Percentiles rank a stretch among this genome's conserved stretches.
phyloP scores from a whole-genome alignment of 2,329 filamentous ascomycete genomes.

The Zalaria obscura region DNA sequence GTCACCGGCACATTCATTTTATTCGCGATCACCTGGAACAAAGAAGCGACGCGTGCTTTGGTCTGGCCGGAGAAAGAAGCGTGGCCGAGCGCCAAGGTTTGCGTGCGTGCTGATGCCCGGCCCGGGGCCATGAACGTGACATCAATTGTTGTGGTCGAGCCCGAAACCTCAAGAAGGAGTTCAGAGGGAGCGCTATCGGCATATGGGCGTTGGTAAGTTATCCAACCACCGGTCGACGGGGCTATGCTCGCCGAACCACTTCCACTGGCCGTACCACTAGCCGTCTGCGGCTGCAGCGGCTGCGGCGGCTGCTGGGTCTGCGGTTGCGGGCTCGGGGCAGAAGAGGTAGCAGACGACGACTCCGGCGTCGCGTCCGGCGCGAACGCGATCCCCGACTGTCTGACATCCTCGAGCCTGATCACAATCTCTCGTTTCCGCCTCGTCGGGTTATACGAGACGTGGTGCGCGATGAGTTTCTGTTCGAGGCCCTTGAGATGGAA shows the following conservation, averaged over 20 bases:
- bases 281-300: slow-evolving; percentile 10
- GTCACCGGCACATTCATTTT: slow-evolving; percentile 56
- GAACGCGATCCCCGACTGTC: slow-evolving; percentile 69
- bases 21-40: slow-evolving; percentile 69
- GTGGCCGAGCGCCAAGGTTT: slow-evolving; percentile 17
- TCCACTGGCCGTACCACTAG: background rate
- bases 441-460: slow-evolving; percentile 60
- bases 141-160: slow-evolving; percentile 32
- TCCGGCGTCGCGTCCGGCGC: slow-evolving; percentile 28
- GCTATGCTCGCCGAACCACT: background rate
- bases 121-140: background rate
- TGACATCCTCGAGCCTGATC: slow-evolving; percentile 71
- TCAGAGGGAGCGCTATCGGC: slow-evolving; percentile 63
- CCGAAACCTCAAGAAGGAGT: slow-evolving; percentile 67
- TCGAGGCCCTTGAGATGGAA: slow-evolving; percentile 88
- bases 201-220: slow-evolving; percentile 73
- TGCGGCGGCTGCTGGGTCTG: slow-evolving; percentile 9
- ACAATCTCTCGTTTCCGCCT: slow-evolving; percentile 60
- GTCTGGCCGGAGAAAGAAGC: slow-evolving; percentile 62
- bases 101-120: too few relatives aligned
- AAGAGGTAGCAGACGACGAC: slow-evolving; percentile 3
- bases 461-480: slow-evolving; percentile 68
- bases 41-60: slow-evolving; percentile 53
- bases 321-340: slow-evolving; percentile 1
- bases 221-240: slow-evolving; percentile 33